Percentiles rank a stretch among this genome's conserved stretches.
Conservation (phyloP, 208 protist genomes). For the Blastocrithidia nonstop region DNA sequence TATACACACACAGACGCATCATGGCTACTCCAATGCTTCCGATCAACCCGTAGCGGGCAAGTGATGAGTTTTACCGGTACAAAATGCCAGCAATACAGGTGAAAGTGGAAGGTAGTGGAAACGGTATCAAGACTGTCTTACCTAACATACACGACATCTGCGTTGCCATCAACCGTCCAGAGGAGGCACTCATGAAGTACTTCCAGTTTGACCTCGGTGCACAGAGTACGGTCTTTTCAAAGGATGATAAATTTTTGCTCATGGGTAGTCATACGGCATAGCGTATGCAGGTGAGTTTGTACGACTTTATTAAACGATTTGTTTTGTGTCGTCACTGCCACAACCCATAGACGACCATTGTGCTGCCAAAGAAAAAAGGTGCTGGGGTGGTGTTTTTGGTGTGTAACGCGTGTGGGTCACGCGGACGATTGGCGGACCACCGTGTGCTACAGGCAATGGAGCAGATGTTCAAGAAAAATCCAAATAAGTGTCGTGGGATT, state of each 20-base stretch:
- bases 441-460: conserved; percentile 36
- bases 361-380: conserved; percentile 39
- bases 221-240: conserved; percentile 51
- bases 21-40: conserved; percentile 67
- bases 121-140: conserved; percentile 90
- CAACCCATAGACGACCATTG: conserved; percentile 73
- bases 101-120: conserved; percentile 88
- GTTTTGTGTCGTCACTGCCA: conserved; percentile 81
- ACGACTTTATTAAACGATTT: conserved; percentile 73
- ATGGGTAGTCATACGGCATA: conserved; percentile 70
- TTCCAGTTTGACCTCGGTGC: conserved; percentile 79
- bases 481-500: conserved; percentile 20
- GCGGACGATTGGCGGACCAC: conserved; percentile 13
- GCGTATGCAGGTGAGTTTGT: conserved; percentile 69
- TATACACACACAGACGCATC: neutral
- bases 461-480: conserved; percentile 63
- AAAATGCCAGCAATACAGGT: conserved; percentile 84
- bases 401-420: conserved; percentile 63
- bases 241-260: conserved; percentile 81
- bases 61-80: conserved; percentile 88
- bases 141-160: conserved; percentile 88
- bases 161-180: conserved; percentile 71
- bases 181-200: conserved; percentile 82
- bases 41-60: conserved; percentile 79
- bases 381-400: conserved; percentile 22